Conservation (phyloP, 2,329 filamentous ascomycete genomes). For the Mycogone perniciosa region DNA sequence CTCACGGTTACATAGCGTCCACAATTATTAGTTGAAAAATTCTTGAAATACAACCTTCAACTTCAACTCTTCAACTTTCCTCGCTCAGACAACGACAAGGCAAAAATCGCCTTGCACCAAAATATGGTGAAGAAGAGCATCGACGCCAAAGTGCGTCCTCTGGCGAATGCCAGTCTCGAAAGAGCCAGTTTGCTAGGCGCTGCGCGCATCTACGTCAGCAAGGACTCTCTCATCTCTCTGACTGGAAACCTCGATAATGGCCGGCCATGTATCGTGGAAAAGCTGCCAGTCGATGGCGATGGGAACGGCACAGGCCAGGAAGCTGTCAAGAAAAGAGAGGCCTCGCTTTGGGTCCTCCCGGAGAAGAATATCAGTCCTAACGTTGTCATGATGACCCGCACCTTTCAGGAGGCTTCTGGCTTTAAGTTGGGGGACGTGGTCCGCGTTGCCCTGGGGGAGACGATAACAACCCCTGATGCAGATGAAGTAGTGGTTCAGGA, state of each 20-base stretch:
- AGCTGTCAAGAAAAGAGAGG: constrained; percentile 32
- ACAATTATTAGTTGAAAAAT: background rate
- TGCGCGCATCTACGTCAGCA: constrained; percentile 42
- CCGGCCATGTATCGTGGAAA: constrained; percentile 36
- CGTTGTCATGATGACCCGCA: constrained; percentile 65
- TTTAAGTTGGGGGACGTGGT: constrained; percentile 65
- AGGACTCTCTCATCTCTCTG: constrained; percentile 39
- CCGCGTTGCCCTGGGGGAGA: constrained; percentile 51
- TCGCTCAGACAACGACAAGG: background rate
- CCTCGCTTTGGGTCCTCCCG: constrained; percentile 44
- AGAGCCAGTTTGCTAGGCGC: constrained; percentile 38
- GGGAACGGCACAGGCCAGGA: constrained; percentile 7
- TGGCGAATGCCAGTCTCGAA: constrained; percentile 36
- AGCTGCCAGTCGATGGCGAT: constrained; percentile 17
- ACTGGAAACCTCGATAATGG: constrained; percentile 38
- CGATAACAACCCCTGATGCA: constrained; percentile 42
- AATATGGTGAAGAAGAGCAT: constrained; percentile 30
- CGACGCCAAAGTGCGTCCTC: constrained; percentile 36
- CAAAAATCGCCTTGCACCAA: background rate
- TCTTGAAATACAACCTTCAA: background rate
- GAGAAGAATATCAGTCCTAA: constrained; percentile 60
- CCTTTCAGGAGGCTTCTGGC: constrained; percentile 64
- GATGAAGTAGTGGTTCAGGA: constrained; percentile 56
- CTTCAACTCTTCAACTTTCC: background rate
- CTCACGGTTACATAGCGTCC: background rate